Percentiles rank a stretch among this genome's conserved stretches.
Evolutionary conservation across 2,329 filamentous ascomycete genomes (phyloP).

Genomic region (Sarocladium oryzae): DNA sequence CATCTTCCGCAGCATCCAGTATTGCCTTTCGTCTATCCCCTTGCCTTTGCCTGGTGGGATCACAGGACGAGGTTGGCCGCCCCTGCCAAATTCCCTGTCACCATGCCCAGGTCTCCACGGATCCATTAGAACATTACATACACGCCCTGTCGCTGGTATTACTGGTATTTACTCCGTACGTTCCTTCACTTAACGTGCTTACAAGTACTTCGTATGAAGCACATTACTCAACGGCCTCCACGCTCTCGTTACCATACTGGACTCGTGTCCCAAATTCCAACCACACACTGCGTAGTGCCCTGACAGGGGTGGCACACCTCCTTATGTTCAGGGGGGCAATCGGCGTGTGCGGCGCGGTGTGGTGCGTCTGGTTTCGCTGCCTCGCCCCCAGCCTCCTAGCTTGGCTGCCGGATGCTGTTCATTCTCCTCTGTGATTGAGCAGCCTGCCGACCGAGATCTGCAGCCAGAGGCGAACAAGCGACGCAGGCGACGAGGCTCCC

Average conservation of each 20-base stretch:
- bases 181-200: background rate
- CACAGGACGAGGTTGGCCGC: too few species aligned
- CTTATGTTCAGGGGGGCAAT: background rate
- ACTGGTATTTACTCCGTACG: too few species aligned
- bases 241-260: conserved; percentile 9
- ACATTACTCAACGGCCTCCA: too few species aligned
- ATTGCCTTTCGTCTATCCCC: too few species aligned
- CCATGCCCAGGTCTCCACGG: too few species aligned
- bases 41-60: too few species aligned
- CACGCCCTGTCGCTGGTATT: background rate
- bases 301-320: conserved; percentile 5
- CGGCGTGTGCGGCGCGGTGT: background rate
- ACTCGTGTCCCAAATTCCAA: conserved; percentile 8
- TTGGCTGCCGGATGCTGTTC: background rate
- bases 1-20: too few species aligned
- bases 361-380: conserved; percentile 4
- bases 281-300: background rate
- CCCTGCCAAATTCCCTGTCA: too few species aligned
- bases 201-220: too few species aligned
- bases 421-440: conserved; percentile 8
- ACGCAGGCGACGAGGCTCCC: conserved; percentile 4
- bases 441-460: conserved; percentile 8
- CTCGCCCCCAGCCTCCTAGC: background rate
- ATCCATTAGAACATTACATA: too few species aligned
- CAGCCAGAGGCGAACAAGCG: conserved; percentile 7